Evolutionary conservation across 441 rosid species (phyloP).

Genomic region (Croton setiger): DNA sequence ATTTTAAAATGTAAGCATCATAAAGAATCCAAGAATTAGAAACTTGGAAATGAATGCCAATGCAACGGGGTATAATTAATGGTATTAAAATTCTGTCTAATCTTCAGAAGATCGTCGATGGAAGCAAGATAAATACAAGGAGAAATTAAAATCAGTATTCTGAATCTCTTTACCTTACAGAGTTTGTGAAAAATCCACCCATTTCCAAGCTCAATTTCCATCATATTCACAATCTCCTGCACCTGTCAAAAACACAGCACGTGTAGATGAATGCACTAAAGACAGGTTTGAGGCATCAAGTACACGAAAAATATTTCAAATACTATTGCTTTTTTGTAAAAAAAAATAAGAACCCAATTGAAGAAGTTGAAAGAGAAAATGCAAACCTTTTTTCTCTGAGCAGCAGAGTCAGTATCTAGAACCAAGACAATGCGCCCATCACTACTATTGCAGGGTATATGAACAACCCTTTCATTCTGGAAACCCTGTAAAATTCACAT

Average conservation of each 20-base stretch:
- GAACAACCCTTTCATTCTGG: slow-evolving; percentile 57
- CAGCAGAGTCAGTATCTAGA: slow-evolving; percentile 47
- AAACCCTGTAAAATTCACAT: slow-evolving; percentile 45
- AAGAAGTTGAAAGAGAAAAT: slow-evolving; percentile 1
- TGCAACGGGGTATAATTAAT: too few relatives aligned
- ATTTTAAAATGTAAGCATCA: not conserved
- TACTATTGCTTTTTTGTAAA: too few relatives aligned
- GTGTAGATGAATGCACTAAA: not conserved
- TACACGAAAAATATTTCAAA: too few relatives aligned
- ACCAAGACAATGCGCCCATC: slow-evolving; percentile 54
- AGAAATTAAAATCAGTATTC: too few relatives aligned
- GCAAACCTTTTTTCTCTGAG: slow-evolving; percentile 64
- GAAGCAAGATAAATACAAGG: too few relatives aligned
- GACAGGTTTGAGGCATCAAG: not conserved
- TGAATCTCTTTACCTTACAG: slow-evolving; percentile 44
- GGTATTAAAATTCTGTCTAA: not conserved
- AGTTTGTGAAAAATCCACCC: slow-evolving; percentile 76
- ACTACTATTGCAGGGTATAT: slow-evolving; percentile 25
- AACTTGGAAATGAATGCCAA: too few relatives aligned
- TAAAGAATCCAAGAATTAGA: not conserved
- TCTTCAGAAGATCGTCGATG: too few relatives aligned
- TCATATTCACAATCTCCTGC: slow-evolving; percentile 66
- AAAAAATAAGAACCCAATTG: not conserved
- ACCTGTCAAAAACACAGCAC: slow-evolving; percentile 19
- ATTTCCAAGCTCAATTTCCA: slow-evolving; percentile 75